Evolutionary conservation across 2,329 filamentous ascomycete genomes (phyloP), one percentile per base, ranked within the genome.

Genomic region (Scedosporium apiospermum): DNA sequence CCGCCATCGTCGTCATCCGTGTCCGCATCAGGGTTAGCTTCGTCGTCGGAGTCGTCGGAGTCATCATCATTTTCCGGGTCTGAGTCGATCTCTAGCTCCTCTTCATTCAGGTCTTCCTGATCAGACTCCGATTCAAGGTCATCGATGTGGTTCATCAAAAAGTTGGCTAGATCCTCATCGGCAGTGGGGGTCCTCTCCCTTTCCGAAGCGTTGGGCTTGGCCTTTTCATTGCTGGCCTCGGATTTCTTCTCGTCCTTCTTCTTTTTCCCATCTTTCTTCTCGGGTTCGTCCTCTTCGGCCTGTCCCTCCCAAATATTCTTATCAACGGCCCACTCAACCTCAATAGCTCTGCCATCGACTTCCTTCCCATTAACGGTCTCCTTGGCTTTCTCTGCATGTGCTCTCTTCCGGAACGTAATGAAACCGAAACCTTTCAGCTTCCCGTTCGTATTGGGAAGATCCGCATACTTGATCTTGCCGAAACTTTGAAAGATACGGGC

Each of bases 271-370:
- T 69, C 67, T 12, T 67, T 65, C 16, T 62, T 60, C 21, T 64
- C 63, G 21, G 64, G 60, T 9, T 72, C 72, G 3, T 75, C 73
- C 26, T 69, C 69, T 57, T 78, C 72, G 62, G 86, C 81, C 66
- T 86, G 79, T 65, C 86, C 81, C 65, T 93, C 84, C 91, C 91
- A 99, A 6, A 88, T 86, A 51, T 88, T 82, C 77, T 96, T 96
- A 65, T 97, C 91, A 3, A 98, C 92, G 38, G 96, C 93, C 91
- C 91, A 99, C 76, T 99, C 95, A 6, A 99, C 95, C 30, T 93
- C 95, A 65, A 99, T 75, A 7, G 88, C 89, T 69, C 95, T 84
- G 2, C 93, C 95, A 72, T 96, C 93, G 21, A 99, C 82, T 65
- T 89, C 85, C 72, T 91, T 97, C 64, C 93, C 95, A 74, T 98